Evolutionary conservation across 352 stramenopile species (phyloP), one percentile per base, ranked within the genome.

Genomic region (Phytophthora europaea): DNA sequence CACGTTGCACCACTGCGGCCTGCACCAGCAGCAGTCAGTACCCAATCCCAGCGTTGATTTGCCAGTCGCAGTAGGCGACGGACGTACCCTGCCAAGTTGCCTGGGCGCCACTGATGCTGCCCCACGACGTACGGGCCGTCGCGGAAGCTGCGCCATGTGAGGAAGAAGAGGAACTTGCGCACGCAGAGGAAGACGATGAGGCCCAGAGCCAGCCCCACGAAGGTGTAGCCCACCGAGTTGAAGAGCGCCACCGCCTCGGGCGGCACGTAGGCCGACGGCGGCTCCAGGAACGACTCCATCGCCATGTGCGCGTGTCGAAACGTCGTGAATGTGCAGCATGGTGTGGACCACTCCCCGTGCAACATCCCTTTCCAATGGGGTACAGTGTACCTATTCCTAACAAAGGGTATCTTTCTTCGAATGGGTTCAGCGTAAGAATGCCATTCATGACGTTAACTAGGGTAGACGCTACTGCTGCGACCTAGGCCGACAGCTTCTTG

Each of bases 1-100:
- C 61, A 94, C 80, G 34, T 95, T 95, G 73, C 88, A 95, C 88
- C 88, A 94, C 66, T 93, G 81, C 26, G 85, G 84, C 1, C 85
- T 91, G 61, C n/a, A 28, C 6, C 15, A 66, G 2, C 28, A 67
- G 1, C 53, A 12, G 16, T 67, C 58, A 76, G 62, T 12, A 6
- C 6, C 3, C 36, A 45, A 45, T 22, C n/a, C 18, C 13, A 45
- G n/a, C 6, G 38, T 52, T 22, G 10, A 50, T 16, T 51, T 13
- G 43, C 54, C 51, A 40, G 26, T 5, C 16, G 20, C 34, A 43
- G 36, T 36, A 28, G 16, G 26, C 16, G 8, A n/a, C 80, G 34
- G 8, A n/a, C 80, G 34, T 54, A 92, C 85, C 88, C 88, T 1
- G 88, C 85, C 23, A 93, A 79, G 56, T 93, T 93, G 6, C 84